These are phyloP conservation scores for Sporothrix euskadiensis DNA, from an alignment of 2,329 filamentous ascomycete genomes.

Conservation along the genomic window DNA sequence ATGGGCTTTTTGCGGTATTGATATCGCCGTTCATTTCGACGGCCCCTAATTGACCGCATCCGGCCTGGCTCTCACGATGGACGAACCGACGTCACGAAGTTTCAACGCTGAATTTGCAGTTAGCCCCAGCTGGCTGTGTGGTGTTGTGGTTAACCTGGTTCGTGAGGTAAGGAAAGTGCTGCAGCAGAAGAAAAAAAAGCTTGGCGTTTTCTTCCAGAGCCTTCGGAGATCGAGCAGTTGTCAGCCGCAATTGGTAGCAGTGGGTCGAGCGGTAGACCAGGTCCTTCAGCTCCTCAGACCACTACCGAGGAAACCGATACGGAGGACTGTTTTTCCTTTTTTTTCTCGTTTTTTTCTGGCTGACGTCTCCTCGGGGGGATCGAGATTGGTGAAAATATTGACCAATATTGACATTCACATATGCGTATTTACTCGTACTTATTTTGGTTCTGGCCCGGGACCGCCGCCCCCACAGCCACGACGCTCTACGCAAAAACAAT, in stretches of 20 bases:
- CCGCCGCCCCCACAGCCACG: conserved; percentile 7
- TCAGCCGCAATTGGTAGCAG: background rate
- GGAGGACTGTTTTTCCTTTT: background rate
- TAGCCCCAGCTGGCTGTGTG: background rate
- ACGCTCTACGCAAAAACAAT: background rate
- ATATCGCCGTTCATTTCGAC: background rate
- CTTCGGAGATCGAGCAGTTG: background rate
- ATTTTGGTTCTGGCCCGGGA: background rate
- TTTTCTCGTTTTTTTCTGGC: background rate
- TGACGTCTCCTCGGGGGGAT: background rate
- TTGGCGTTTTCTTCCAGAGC: background rate
- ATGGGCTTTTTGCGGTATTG: background rate
- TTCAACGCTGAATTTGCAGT: conserved; percentile 12
- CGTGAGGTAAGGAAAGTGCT: background rate
- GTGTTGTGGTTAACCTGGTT: background rate
- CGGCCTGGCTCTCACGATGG: background rate
- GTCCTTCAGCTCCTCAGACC: background rate
- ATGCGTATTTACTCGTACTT: no score
- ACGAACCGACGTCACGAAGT: conserved; percentile 16
- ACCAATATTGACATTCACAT: background rate
- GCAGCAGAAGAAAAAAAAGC: background rate
- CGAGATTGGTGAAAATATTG: background rate
- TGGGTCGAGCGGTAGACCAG: background rate
- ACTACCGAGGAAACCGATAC: background rate
- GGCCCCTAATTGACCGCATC: background rate